Conservation (phyloP, 345 rosid genomes). For the Populus tremula region DNA sequence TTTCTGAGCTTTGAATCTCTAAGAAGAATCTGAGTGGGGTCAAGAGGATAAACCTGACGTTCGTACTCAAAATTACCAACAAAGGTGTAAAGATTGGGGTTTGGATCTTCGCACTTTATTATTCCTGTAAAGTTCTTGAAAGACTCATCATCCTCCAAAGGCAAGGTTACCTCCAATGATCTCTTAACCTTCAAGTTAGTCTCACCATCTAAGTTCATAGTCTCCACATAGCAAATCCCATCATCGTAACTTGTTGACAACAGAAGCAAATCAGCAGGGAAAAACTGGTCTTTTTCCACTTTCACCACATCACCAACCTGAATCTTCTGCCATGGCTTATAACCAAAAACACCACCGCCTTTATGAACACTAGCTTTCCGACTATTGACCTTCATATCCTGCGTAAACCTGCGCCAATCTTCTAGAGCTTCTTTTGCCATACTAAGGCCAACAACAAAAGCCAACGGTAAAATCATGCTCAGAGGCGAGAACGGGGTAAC, state of each 20-base stretch:
- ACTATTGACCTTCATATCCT: constrained; percentile 77
- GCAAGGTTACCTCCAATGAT: constrained; percentile 63
- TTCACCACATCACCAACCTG: constrained; percentile 80
- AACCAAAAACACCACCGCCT: constrained; percentile 55
- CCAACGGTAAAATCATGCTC: constrained; percentile 92
- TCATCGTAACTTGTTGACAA: constrained; percentile 89
- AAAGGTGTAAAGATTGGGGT: constrained; percentile 85
- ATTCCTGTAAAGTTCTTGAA: constrained; percentile 61
- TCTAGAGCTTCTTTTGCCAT: constrained; percentile 94
- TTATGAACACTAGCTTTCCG: constrained; percentile 60
- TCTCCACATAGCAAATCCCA: constrained; percentile 97
- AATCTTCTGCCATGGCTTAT: constrained; percentile 65
- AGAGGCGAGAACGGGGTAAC: constrained; percentile 77
- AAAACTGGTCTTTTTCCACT: constrained; percentile 90
- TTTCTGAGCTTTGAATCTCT: constrained; percentile 97
- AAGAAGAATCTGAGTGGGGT: constrained; percentile 86
- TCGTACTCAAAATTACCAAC: constrained; percentile 74
- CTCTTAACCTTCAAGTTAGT: constrained; percentile 92
- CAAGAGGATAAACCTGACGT: constrained; percentile 59
- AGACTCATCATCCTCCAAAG: constrained; percentile 58
- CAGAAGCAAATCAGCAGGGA: constrained; percentile 87
- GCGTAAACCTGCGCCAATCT: constrained; percentile 94
- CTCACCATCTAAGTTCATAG: constrained; percentile 98
- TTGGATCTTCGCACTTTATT: constrained; percentile 89
- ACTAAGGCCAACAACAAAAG: constrained; percentile 85